phyloP scores from a whole-genome alignment of 768 basidiomycete species.

The Polyporus arcularius region DNA sequence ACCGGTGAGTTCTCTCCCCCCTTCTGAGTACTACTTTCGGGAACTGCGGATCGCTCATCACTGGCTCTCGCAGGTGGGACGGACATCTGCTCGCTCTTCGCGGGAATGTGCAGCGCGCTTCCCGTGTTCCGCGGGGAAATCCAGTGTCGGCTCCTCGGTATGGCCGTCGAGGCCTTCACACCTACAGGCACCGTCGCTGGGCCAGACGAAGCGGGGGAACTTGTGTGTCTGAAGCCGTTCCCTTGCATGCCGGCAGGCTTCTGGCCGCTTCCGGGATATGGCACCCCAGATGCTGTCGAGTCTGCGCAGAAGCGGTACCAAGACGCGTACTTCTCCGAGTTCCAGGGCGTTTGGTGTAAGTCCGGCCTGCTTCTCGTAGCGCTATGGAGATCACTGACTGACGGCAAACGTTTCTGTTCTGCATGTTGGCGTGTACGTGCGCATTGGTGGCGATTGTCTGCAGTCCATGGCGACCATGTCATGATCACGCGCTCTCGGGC shows the following conservation, averaged over 20 bases:
- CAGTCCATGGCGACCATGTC: constrained; percentile 77
- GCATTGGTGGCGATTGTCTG: neutral
- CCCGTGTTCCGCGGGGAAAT: constrained; percentile 83
- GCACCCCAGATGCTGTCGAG: constrained; percentile 51
- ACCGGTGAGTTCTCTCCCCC: constrained; percentile 50
- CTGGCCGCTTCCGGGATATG: constrained; percentile 76
- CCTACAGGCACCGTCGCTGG: constrained; percentile 44
- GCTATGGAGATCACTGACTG: neutral
- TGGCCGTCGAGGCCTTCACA: constrained; percentile 67
- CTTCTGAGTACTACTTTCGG: neutral
- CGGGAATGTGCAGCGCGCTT: constrained; percentile 72
- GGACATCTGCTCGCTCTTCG: constrained; percentile 85
- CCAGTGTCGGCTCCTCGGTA: constrained; percentile 80
- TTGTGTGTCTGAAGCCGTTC: constrained; percentile 75
- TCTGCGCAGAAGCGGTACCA: constrained; percentile 58
- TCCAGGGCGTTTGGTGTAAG: constrained; percentile 74
- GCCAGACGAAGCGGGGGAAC: constrained; percentile 60
- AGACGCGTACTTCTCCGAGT: constrained; percentile 72
- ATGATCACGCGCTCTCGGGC: constrained; percentile 62
- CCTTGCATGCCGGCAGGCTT: constrained; percentile 82
- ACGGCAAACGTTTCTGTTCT: neutral
- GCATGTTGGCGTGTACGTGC: neutral
- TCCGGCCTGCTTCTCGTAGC: constrained; percentile 19
- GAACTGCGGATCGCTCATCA: neutral
- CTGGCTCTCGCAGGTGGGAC: constrained; percentile 58